Evolutionary conservation across 1,284 basidiomycete genomes (phyloP).

Genomic region (Coriolopsis trogii): DNA sequence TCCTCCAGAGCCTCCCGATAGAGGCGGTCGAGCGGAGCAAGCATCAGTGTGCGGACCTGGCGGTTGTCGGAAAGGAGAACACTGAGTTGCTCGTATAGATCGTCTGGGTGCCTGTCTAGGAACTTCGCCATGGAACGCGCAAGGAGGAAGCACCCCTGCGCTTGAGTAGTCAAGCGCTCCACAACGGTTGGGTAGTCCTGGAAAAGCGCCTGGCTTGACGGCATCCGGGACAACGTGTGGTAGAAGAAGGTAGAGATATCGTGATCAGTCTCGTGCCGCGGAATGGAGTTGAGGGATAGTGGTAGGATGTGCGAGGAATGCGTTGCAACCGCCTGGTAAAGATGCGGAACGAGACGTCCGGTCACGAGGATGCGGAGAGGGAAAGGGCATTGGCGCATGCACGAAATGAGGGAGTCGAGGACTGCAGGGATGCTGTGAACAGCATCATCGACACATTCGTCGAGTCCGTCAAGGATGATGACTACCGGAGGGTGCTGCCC

Average conservation of each 20-base stretch:
- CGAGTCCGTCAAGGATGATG: slow-evolving; percentile 17
- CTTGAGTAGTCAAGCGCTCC: not conserved
- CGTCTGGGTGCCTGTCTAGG: not conserved
- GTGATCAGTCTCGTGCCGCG: not conserved
- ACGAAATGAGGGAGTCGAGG: not conserved
- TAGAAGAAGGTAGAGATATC: not conserved
- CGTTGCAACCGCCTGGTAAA: not conserved
- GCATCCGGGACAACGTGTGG: not conserved
- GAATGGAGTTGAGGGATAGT: not conserved
- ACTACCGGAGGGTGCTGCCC: not conserved
- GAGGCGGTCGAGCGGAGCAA: not conserved
- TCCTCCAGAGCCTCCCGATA: not conserved
- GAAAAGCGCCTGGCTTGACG: not conserved
- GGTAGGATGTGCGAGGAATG: not conserved
- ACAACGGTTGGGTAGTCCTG: not conserved
- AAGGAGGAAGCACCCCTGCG: not conserved
- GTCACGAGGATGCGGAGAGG: slow-evolving; percentile 15
- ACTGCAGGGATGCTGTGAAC: not conserved
- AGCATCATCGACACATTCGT: slow-evolving; percentile 14
- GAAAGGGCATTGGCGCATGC: not conserved
- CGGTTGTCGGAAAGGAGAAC: not conserved
- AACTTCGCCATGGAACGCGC: not conserved
- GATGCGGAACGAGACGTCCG: slow-evolving; percentile 1
- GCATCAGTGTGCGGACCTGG: not conserved
- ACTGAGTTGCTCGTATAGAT: not conserved